A percentile compares a stretch with the other conserved stretches of the same genome.
These are phyloP conservation scores for Purpureocillium takamizusanense DNA, from an alignment of 2,329 filamentous ascomycete species.

Conservation along the genomic window DNA sequence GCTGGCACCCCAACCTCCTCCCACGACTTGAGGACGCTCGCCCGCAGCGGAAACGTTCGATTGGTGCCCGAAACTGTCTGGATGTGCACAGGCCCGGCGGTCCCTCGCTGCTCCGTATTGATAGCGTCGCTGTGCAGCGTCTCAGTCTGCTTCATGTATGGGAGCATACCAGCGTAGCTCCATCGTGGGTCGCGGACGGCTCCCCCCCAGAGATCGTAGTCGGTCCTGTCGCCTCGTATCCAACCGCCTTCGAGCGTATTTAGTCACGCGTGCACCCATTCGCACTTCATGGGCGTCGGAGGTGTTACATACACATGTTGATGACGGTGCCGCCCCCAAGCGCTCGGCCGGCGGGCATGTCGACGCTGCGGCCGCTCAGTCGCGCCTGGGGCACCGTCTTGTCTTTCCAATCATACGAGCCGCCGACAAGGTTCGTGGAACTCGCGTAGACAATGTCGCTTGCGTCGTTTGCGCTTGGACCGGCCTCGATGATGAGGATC, in stretches of 20 bases:
- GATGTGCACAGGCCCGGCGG: too few relatives aligned
- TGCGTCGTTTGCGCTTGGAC: slow-evolving; percentile 17
- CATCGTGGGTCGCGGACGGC: neutral
- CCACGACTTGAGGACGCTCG: too few relatives aligned
- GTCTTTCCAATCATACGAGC: slow-evolving; percentile 21
- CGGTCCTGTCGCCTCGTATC: neutral
- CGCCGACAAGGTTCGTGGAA: slow-evolving; percentile 15
- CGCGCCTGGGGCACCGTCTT: neutral
- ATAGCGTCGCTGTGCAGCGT: neutral
- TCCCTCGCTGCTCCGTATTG: too few relatives aligned
- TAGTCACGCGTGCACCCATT: too few relatives aligned
- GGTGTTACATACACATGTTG: neutral
- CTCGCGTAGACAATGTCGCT: slow-evolving; percentile 16
- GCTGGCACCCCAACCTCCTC: neutral
- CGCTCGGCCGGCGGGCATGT: neutral
- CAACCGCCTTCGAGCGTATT: neutral
- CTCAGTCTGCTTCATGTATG: neutral
- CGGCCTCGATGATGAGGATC: slow-evolving; percentile 28
- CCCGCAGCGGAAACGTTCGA: too few relatives aligned
- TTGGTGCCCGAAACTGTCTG: too few relatives aligned
- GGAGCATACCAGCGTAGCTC: neutral
- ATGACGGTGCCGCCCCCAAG: neutral
- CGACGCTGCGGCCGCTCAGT: neutral
- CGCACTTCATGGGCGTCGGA: too few relatives aligned
- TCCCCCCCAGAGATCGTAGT: neutral